Evolutionary conservation across 2,329 filamentous ascomycete species (phyloP).

Genomic region (Whalleya microplaca): DNA sequence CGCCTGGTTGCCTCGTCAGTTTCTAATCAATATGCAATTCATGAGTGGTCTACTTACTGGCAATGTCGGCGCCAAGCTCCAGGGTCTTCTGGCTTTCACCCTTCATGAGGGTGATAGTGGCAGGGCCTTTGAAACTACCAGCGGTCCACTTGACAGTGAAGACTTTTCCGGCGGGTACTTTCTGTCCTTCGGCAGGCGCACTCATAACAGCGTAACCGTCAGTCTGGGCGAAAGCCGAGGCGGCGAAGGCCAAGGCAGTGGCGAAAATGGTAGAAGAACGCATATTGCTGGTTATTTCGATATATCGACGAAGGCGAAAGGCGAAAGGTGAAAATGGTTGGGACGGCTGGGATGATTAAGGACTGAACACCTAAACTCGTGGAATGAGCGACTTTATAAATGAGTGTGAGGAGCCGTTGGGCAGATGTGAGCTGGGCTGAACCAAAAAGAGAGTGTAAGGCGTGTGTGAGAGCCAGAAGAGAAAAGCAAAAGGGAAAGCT

Average conservation of each 20-base stretch:
- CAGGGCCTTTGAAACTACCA: slow-evolving; percentile 45
- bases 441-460: slow-evolving; percentile 23
- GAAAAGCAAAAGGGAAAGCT: background rate
- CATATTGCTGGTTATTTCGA: slow-evolving; percentile 50
- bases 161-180: slow-evolving; percentile 51
- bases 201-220: slow-evolving; percentile 59
- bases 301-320: background rate
- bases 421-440: slow-evolving; percentile 18
- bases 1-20: slow-evolving; percentile 41
- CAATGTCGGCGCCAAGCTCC: slow-evolving; percentile 46
- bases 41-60: slow-evolving; percentile 48
- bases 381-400: slow-evolving; percentile 22
- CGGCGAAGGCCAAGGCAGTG: slow-evolving; percentile 55
- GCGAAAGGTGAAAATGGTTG: slow-evolving; percentile 9
- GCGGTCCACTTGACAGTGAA: slow-evolving; percentile 57
- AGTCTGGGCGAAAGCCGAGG: slow-evolving; percentile 57
- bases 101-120: slow-evolving; percentile 59
- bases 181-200: slow-evolving; percentile 48
- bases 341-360: background rate
- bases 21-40: slow-evolving; percentile 3
- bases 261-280: slow-evolving; percentile 53
- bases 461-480: slow-evolving; percentile 7
- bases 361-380: slow-evolving; percentile 1
- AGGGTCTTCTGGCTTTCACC: slow-evolving; percentile 51
- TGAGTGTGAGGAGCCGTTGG: slow-evolving; percentile 20